Base-by-base conservation (phyloP, 2,329 filamentous ascomycete genomes). In the Passalora sequoiae region DNA sequence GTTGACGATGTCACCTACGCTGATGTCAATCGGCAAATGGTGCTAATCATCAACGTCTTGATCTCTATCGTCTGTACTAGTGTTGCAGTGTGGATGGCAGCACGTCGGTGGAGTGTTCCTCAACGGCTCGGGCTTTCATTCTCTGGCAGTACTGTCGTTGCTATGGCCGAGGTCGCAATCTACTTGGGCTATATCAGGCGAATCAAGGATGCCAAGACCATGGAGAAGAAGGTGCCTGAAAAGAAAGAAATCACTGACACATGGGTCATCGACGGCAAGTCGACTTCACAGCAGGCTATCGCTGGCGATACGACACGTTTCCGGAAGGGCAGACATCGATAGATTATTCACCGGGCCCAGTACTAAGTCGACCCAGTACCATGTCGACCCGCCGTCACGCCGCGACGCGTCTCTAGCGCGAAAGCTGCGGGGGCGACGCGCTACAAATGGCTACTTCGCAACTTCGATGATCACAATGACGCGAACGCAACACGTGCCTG, bases 1-100 rank as follows among this genome's bases (percentile, higher is more conserved):
- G 66, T 70, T 7, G 84, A 87, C 49, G 81, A 83, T 2, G 69
- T 84, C 2, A 82, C 80, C 2, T 82, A 81, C 51, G 75, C 77
- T 25, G 86, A 92, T 47, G 73, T 92, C 1, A 84, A 91, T 61
- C 75, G 85, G n/a, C 87, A 92, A 59, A 69, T 92, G 44, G 81
- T 85, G 30, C 72, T 97, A 6, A 88, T 97, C 39, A 75, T 94
- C 58, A 98, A 97, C 64, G 88, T 97, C 38, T 69, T 96, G 28
- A 74, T 95, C 40, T 94, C 87, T 39, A 85, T 96, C 40, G 70
- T 91, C 2, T 86, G 89, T 32, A 85, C 84, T 38, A 84, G 81
- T 2, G 80, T 76, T 2, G 86, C 84, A 6, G 75, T 92, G 24
- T 92, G 86, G 86, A 74, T 89, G n/a, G 76, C 77, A 12, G 83